Conservation (phyloP, 2,329 filamentous ascomycete genomes). For the Alternaria sp. region DNA sequence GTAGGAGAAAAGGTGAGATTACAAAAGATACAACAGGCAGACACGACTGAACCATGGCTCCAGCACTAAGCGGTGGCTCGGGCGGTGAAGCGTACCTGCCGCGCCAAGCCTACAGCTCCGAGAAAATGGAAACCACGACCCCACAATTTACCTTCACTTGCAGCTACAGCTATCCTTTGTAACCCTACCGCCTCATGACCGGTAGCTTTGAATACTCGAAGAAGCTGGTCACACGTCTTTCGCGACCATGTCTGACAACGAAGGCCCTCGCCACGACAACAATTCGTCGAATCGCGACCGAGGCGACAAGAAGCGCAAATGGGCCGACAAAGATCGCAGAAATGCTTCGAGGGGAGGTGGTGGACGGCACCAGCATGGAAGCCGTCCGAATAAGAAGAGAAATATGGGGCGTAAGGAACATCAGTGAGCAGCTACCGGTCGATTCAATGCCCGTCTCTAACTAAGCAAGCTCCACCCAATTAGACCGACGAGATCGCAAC, state of each 20-base stretch:
- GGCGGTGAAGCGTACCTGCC: constrained; percentile 36
- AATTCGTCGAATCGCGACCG: constrained; percentile 33
- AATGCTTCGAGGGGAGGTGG: constrained; percentile 44
- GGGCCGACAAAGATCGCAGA: constrained; percentile 36
- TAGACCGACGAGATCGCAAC: constrained; percentile 59
- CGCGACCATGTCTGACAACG: constrained; percentile 38
- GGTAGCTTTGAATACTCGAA: constrained; percentile 31
- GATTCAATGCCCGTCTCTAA: constrained; percentile 43
- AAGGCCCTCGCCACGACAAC: constrained; percentile 31
- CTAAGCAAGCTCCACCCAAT: constrained; percentile 55
- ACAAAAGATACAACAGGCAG: constrained; percentile 6
- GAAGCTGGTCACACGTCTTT: constrained; percentile 31
- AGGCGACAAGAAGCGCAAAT: constrained; percentile 47
- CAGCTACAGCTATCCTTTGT: constrained; percentile 11
- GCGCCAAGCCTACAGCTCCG: constrained; percentile 31
- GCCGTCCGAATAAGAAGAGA: constrained; percentile 65
- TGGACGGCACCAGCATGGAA: constrained; percentile 47
- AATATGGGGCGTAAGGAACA: constrained; percentile 74
- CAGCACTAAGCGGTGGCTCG: constrained; percentile 19
- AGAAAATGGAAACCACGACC: constrained; percentile 33
- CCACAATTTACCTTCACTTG: constrained; percentile 16
- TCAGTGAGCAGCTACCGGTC: constrained; percentile 60
- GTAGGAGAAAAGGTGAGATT: constrained; percentile 12
- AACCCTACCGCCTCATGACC: constrained; percentile 31
- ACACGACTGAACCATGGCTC: background rate